Conservation (phyloP, 176 grass and related monocot species). For the Eragrostis nindensis region DNA sequence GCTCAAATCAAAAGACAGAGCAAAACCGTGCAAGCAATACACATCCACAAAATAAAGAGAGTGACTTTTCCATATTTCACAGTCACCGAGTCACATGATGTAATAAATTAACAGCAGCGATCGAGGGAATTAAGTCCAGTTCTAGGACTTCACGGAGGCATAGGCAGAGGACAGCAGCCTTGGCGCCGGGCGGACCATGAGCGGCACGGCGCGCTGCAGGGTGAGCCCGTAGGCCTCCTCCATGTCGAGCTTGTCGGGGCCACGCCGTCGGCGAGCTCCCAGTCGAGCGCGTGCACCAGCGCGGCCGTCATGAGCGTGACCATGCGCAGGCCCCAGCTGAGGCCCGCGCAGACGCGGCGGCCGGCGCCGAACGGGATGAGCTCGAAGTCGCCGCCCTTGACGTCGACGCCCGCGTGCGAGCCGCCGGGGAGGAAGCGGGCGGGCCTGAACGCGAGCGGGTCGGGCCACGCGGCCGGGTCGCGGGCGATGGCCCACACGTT, state of each 20-base stretch:
- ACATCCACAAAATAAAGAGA: too few species aligned
- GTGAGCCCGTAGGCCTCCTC: constrained; percentile 55
- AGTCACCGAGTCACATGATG: too few species aligned
- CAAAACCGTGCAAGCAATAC: too few species aligned
- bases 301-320: constrained; percentile 55
- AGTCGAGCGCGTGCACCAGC: constrained; percentile 58
- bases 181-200: constrained; percentile 39
- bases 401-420: constrained; percentile 32
- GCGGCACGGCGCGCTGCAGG: constrained; percentile 45
- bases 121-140: too few species aligned
- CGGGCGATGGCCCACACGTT: constrained; percentile 75
- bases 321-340: constrained; percentile 65
- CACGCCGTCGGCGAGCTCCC: constrained; percentile 15
- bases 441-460: constrained; percentile 51
- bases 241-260: constrained; percentile 57
- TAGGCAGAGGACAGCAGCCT: constrained; percentile 44
- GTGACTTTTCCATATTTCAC: too few species aligned
- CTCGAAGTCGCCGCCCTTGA: constrained; percentile 53
- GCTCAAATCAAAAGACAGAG: too few species aligned
- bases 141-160: not conserved
- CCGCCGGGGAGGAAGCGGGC: constrained; percentile 47
- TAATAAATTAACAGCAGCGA: too few species aligned
- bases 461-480: constrained; percentile 43
- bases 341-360: constrained; percentile 53
- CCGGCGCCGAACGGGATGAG: constrained; percentile 67